phyloP scores from a whole-genome alignment of 2,329 filamentous ascomycete genomes.

The Teratosphaeria destructans region DNA sequence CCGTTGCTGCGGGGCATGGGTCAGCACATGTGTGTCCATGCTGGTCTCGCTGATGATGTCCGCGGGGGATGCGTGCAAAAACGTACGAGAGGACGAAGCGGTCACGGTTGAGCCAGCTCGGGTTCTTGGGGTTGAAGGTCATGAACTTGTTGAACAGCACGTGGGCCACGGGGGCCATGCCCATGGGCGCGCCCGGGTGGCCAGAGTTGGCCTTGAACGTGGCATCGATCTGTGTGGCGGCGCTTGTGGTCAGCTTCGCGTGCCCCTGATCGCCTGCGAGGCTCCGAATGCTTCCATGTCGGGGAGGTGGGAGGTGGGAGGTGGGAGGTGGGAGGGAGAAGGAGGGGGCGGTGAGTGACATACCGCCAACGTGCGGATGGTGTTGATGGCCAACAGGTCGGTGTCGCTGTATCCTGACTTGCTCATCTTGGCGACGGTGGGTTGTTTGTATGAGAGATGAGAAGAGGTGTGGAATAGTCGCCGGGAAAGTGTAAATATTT shows the following conservation, averaged over 20 bases:
- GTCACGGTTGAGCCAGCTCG: slow-evolving; percentile 92
- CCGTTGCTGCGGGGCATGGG: slow-evolving; percentile 59
- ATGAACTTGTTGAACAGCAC: slow-evolving; percentile 98
- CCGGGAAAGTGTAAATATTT: background rate
- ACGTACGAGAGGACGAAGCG: slow-evolving; percentile 97
- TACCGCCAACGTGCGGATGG: slow-evolving; percentile 93
- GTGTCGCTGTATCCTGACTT: slow-evolving; percentile 60
- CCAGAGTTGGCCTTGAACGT: slow-evolving; percentile 92
- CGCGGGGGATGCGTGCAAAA: background rate
- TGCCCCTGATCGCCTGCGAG: background rate
- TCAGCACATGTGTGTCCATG: background rate
- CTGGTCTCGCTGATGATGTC: background rate
- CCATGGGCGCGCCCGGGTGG: slow-evolving; percentile 97
- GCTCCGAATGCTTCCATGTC: background rate
- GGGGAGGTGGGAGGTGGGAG: background rate
- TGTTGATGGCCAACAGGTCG: slow-evolving; percentile 92
- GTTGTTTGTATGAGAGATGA: background rate
- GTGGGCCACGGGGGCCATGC: slow-evolving; percentile 88
- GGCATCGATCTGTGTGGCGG: slow-evolving; percentile 72
- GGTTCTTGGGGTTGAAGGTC: slow-evolving; percentile 99
- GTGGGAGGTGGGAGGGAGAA: background rate
- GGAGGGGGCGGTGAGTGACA: slow-evolving; percentile 31
- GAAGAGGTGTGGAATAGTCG: background rate
- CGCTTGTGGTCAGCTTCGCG: slow-evolving; percentile 1
- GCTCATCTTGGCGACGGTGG: slow-evolving; percentile 50